Evolutionary conservation across 2,329 filamentous ascomycete genomes (phyloP).

Genomic region (Sporothrix inflata): DNA sequence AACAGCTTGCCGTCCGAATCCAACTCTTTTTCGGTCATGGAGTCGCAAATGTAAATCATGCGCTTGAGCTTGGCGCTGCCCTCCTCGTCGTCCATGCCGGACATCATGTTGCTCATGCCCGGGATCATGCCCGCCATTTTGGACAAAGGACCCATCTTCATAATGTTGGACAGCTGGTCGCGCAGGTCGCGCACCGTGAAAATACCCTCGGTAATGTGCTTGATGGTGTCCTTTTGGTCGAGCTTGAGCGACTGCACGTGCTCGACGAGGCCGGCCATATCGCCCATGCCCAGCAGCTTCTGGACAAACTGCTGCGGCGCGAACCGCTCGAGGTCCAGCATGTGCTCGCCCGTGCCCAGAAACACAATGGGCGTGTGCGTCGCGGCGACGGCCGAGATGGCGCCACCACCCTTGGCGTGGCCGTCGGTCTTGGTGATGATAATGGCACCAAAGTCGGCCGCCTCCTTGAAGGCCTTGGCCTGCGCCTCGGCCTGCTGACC

Average conservation of each 20-base stretch:
- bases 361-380: slow-evolving; percentile 98
- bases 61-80: slow-evolving; percentile 90
- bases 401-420: slow-evolving; percentile 91
- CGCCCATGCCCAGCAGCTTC: slow-evolving; percentile 95
- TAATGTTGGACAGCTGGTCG: slow-evolving; percentile 95
- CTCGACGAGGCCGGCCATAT: slow-evolving; percentile 92
- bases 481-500: slow-evolving; percentile 95
- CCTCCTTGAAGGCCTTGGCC: slow-evolving; percentile 94
- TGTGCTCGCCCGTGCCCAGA: slow-evolving; percentile 95
- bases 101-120: slow-evolving; percentile 89
- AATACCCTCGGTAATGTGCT: slow-evolving; percentile 95
- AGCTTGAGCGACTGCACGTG: slow-evolving; percentile 95
- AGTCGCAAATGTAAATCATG: slow-evolving; percentile 99
- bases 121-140: slow-evolving; percentile 99
- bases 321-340: slow-evolving; percentile 92
- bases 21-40: slow-evolving; percentile 94
- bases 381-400: slow-evolving; percentile 94
- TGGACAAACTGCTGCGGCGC: slow-evolving; percentile 90
- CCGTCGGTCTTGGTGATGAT: slow-evolving; percentile 99
- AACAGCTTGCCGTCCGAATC: slow-evolving; percentile 96
- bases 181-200: slow-evolving; percentile 94
- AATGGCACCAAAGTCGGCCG: slow-evolving; percentile 95
- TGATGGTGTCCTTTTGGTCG: slow-evolving; percentile 98
- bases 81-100: slow-evolving; percentile 95
- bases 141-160: slow-evolving; percentile 98